Percentiles rank a stretch among this genome's conserved stretches.
Conservation (phyloP, 2,329 filamentous ascomycete genomes). For the Sclerotinia nivalis region DNA sequence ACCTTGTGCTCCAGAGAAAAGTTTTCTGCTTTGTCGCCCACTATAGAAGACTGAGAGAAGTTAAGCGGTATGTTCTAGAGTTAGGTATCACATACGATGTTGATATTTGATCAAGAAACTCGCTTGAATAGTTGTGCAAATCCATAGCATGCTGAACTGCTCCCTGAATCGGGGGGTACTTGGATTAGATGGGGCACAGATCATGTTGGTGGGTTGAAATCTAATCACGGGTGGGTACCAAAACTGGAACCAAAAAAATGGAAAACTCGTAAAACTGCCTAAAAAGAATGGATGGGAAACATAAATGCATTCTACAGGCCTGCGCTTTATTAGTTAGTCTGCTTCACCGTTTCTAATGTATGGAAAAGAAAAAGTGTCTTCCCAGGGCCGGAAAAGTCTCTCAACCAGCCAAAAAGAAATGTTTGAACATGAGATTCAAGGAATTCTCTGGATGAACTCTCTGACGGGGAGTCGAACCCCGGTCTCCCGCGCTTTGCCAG, state of each 20-base stretch:
- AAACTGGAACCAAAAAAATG: neutral
- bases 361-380: neutral
- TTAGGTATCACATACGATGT: neutral
- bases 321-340: neutral
- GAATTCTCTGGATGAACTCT: slow-evolving; percentile 18
- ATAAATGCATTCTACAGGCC: neutral
- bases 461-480: slow-evolving; percentile 38
- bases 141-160: neutral
- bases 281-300: neutral
- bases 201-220: neutral
- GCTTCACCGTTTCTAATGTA: neutral
- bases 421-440: neutral
- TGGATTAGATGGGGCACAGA: neutral
- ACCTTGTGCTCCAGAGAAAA: neutral
- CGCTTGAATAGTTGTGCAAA: neutral
- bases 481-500: slow-evolving; percentile 31
- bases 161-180: too few species aligned
- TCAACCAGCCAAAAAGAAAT: neutral
- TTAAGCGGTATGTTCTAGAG: neutral
- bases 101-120: neutral
- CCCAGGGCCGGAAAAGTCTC: neutral
- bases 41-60: neutral
- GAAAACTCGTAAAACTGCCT: neutral
- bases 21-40: too few species aligned
- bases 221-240: neutral